Conservation (phyloP, 2,329 filamentous ascomycete species). For the Lomentospora prolificans region DNA sequence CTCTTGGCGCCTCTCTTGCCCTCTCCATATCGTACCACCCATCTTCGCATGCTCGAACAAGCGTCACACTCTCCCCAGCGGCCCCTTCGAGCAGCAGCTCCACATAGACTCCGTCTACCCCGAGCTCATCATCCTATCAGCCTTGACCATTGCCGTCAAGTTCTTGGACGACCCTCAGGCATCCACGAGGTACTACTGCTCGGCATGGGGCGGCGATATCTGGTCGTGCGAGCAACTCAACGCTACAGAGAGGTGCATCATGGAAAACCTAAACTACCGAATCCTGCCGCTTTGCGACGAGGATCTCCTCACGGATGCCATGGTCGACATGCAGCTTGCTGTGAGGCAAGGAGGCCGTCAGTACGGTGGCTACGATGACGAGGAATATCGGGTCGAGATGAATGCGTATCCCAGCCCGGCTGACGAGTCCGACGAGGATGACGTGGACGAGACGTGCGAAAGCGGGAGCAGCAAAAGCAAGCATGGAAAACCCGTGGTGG, state of each 20-base stretch:
- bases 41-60: conserved; percentile 23
- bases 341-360: conserved; percentile 20
- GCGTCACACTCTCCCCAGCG: conserved; percentile 38
- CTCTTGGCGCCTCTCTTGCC: conserved; percentile 51
- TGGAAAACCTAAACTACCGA: conserved; percentile 54
- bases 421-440: conserved; percentile 11
- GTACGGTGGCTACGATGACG: neutral
- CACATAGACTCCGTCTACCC: conserved; percentile 53
- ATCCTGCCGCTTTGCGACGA: conserved; percentile 51
- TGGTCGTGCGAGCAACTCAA: conserved; percentile 57
- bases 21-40: conserved; percentile 18
- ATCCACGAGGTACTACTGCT: conserved; percentile 41
- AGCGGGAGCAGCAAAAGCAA: neutral
- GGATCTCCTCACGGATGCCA: conserved; percentile 46
- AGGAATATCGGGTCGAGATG: neutral
- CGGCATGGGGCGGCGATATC: conserved; percentile 40
- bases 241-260: conserved; percentile 51
- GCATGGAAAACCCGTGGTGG: conserved; percentile 24
- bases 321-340: conserved; percentile 55
- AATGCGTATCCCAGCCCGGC: neutral
- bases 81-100: conserved; percentile 23
- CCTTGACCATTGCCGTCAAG: conserved; percentile 55
- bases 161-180: conserved; percentile 52
- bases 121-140: conserved; percentile 53
- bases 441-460: neutral